phyloP scores from a whole-genome alignment of 305 asterid genomes.

The Andrographis paniculata region DNA sequence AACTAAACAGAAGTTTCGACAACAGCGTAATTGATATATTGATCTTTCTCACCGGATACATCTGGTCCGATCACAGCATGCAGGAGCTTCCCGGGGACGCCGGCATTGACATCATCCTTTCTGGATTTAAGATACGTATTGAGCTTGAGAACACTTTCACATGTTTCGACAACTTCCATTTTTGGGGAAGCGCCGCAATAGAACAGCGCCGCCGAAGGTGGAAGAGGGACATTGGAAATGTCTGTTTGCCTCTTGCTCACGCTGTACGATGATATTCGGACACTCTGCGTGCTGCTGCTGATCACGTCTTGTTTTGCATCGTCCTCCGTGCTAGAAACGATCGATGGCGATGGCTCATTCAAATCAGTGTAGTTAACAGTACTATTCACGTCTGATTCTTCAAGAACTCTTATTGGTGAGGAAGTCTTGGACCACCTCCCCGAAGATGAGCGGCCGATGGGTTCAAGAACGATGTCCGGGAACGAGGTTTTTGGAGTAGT shows the following conservation, averaged over 20 bases:
- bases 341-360: constrained; percentile 21
- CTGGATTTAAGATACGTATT: constrained; percentile 54
- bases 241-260: constrained; percentile 29
- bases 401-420: constrained; percentile 29
- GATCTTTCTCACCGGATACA: constrained; percentile 52
- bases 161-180: constrained; percentile 45
- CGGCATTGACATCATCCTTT: constrained; percentile 49
- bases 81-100: constrained; percentile 70
- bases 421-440: constrained; percentile 57
- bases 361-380: constrained; percentile 20
- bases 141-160: constrained; percentile 47
- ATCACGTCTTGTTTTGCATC: constrained; percentile 29
- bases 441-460: constrained; percentile 42
- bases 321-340: no score
- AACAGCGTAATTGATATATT: constrained; percentile 4
- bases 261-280: constrained; percentile 29
- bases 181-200: constrained; percentile 49
- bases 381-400: constrained; percentile 24
- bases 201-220: constrained; percentile 71
- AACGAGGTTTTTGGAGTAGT: constrained; percentile 32
- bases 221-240: constrained; percentile 44
- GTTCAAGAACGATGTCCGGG: constrained; percentile 44
- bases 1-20: not conserved
- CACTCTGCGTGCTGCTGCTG: constrained; percentile 20
- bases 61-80: constrained; percentile 71